Conservation (phyloP, 306 rosid species). For the Dryas drummondii region DNA sequence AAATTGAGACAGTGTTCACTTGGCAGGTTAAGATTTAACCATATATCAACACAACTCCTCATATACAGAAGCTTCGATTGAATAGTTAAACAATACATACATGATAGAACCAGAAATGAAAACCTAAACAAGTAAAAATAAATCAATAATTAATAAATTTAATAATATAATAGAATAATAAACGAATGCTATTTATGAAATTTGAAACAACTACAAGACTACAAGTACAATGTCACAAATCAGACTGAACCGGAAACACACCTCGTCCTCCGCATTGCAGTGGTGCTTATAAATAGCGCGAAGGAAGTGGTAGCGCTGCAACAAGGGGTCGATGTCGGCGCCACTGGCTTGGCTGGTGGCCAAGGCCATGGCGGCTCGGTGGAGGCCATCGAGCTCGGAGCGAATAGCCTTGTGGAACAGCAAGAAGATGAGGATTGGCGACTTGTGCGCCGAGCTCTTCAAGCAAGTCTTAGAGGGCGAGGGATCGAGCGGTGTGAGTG, state of each 20-base stretch:
- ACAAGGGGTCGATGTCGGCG: slow-evolving; percentile 16
- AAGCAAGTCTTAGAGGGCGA: slow-evolving; percentile 24
- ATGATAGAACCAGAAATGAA: neutral
- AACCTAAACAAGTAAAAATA: neutral
- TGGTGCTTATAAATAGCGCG: slow-evolving; percentile 31
- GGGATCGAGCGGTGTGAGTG: slow-evolving; percentile 32
- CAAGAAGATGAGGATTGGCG: slow-evolving; percentile 48
- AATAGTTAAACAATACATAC: neutral
- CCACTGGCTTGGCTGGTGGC: slow-evolving; percentile 20
- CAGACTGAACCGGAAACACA: slow-evolving; percentile 4
- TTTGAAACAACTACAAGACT: neutral
- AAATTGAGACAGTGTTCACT: no score
- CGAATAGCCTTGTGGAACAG: slow-evolving; percentile 51
- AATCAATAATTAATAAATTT: neutral
- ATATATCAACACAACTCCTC: neutral
- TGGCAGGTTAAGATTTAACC: no score
- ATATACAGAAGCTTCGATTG: neutral
- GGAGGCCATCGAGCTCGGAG: slow-evolving; percentile 47
- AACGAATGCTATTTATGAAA: neutral
- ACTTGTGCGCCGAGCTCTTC: slow-evolving; percentile 29
- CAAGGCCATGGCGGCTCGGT: slow-evolving; percentile 35
- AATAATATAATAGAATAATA: neutral
- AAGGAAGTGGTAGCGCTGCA: slow-evolving; percentile 25
- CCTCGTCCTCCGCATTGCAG: slow-evolving; percentile 35
- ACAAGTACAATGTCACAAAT: neutral